phyloP scores from a whole-genome alignment of 2,329 filamentous ascomycete genomes.

The Orbilia javanica region DNA sequence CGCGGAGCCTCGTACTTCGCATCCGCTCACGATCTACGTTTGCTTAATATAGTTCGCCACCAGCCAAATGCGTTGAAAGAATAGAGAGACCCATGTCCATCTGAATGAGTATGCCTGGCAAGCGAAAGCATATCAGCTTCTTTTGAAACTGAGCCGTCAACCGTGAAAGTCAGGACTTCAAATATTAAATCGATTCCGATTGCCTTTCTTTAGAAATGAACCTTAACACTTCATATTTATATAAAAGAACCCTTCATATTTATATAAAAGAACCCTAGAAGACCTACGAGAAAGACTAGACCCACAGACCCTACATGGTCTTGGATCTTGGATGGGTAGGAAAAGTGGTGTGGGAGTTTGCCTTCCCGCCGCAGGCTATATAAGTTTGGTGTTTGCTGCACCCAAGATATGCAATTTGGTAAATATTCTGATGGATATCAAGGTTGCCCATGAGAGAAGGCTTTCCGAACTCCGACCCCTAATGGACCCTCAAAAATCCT shows the following conservation, averaged over 20 bases:
- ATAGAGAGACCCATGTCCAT: conserved; percentile 2
- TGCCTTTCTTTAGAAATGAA: neutral
- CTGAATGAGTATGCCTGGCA: neutral
- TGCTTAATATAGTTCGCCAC: conserved; percentile 23
- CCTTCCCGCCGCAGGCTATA: too few species aligned
- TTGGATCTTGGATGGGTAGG: neutral
- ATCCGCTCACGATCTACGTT: neutral
- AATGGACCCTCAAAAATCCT: neutral
- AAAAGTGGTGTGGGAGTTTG: neutral
- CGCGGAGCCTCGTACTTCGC: neutral
- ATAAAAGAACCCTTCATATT: neutral
- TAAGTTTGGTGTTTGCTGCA: too few species aligned
- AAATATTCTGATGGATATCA: neutral
- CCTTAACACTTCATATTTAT: neutral
- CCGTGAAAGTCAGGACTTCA: conserved; percentile 22
- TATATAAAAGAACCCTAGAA: neutral
- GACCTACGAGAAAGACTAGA: neutral
- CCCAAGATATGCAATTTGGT: neutral
- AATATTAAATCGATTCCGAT: conserved; percentile 31
- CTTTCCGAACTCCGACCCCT: neutral
- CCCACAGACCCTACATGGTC: neutral
- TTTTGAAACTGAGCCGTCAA: neutral
- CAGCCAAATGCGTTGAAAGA: conserved; percentile 15
- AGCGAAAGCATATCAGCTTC: neutral
- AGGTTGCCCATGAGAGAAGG: neutral